Evolutionary conservation across 176 grass and related monocot genomes (phyloP).

Genomic region (Phoenix roebelenii): DNA sequence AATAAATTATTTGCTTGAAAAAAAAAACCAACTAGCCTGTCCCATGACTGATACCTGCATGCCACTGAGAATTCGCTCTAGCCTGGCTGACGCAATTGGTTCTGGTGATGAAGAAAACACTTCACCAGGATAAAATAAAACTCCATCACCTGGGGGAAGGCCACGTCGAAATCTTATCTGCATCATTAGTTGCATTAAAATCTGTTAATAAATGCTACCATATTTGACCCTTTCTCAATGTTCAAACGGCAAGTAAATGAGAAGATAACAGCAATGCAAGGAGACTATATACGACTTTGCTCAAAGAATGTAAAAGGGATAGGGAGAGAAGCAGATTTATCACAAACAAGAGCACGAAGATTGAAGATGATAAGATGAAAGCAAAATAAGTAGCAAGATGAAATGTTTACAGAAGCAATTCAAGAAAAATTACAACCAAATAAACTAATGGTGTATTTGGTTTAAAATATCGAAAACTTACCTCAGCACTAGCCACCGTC

Average conservation of each 20-base stretch:
- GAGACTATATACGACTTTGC: no score
- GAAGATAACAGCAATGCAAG: no score
- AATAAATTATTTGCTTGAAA: neutral
- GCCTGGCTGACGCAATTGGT: slow-evolving; percentile 72
- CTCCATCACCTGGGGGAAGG: slow-evolving; percentile 90
- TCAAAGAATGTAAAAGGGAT: no score
- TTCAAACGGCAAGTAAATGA: no score
- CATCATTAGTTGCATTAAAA: neutral
- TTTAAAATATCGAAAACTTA: slow-evolving; percentile 16
- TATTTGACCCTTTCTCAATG: no score
- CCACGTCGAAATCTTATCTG: slow-evolving; percentile 88
- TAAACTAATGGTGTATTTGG: no score
- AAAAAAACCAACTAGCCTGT: neutral
- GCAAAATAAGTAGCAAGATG: no score
- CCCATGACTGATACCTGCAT: slow-evolving; percentile 64
- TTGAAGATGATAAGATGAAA: neutral
- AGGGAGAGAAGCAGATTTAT: no score
- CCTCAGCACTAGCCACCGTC: slow-evolving; percentile 86
- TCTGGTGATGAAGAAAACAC: slow-evolving; percentile 86
- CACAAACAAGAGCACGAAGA: no score
- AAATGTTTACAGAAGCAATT: no score
- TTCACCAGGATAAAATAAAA: slow-evolving; percentile 94
- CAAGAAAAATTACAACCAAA: no score
- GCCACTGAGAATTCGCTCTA: slow-evolving; percentile 91
- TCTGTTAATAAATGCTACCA: neutral